Evolutionary conservation across 352 stramenopile genomes (phyloP).

Genomic region (Pythium sukuiense): DNA sequence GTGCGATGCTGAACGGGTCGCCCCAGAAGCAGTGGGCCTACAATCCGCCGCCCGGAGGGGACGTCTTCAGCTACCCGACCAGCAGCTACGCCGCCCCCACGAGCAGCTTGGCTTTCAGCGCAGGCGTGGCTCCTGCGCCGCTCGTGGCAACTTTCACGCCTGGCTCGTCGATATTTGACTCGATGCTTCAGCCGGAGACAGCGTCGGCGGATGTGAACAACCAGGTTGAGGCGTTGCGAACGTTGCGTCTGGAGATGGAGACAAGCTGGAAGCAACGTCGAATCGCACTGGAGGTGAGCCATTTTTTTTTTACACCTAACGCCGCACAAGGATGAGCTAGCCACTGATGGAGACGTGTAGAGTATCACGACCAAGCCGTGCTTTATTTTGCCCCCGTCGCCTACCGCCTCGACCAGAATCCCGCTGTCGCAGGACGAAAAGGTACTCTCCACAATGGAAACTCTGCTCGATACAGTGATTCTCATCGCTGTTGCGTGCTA

Average conservation of each 20-base stretch:
- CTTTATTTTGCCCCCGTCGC: slow-evolving; percentile 13
- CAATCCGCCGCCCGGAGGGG: background rate
- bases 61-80: slow-evolving; percentile 1
- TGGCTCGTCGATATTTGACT: slow-evolving; percentile 51
- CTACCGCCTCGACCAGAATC: slow-evolving; percentile 7
- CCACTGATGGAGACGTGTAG: background rate
- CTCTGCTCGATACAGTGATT: background rate
- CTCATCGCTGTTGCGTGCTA: background rate
- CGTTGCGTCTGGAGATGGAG: slow-evolving; percentile 39
- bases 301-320: too few species aligned
- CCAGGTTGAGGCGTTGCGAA: slow-evolving; percentile 40
- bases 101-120: background rate
- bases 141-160: slow-evolving; percentile 34
- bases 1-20: slow-evolving; percentile 5
- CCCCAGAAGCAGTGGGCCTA: slow-evolving; percentile 14
- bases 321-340: too few species aligned
- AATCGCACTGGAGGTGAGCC: slow-evolving; percentile 18
- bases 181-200: slow-evolving; percentile 38
- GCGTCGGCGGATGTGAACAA: slow-evolving; percentile 36
- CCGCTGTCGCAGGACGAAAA: slow-evolving; percentile 18
- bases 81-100: background rate
- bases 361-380: slow-evolving; percentile 2
- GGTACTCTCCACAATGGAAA: background rate
- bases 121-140: background rate
- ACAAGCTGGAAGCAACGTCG: slow-evolving; percentile 27